Base-by-base conservation (phyloP, 768 basidiomycete species). In the Chalciporus sphaerocephalus region DNA sequence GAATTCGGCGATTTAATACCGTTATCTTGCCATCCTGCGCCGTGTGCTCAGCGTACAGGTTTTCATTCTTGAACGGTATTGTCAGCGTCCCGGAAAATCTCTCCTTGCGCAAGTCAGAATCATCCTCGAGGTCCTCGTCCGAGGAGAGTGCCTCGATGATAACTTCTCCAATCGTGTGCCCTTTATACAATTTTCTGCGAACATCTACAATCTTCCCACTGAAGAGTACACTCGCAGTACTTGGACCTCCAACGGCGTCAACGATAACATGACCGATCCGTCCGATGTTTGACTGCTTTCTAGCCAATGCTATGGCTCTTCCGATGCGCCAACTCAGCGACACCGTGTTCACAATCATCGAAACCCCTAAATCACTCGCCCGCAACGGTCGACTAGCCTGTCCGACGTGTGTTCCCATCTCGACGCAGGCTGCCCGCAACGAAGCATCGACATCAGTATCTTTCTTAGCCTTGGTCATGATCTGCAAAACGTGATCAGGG, bases 241-340 rank as follows among this genome's bases (percentile, higher is more conserved):
- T 52, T 18, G 45, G 0, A 0, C 70, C 69, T 0, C 69, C 69
- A 15, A 71, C 67, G 9, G 69, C 55, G n/a, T 64, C 60, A 22
- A 70, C 66, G 41, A 70, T 48, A 37, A 63, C 60, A 11, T 58
- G 54, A 1, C 67, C 69, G 6, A 71, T 65, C 38, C 57, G 56
- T 44, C 67, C 68, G 35, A 77, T 60, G 44, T 69, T 65, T 40
- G 70, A 78, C 38, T 64, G 66, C 60, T 74, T 73, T 37, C 77
- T 69, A 46, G 75, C 74, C 4, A 75, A 68, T 6, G 74, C 72
- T 13, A 83, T 72, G 0, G 80, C 80, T 23, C 78, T 68, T 8
- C 83, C 83, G 17, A 85, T 73, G 37, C 77, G 65, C 83, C 83
- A 85, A 8, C 77, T 75, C 57, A 79, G 70, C 17, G 80, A 83